Percentiles rank a stretch among this genome's conserved stretches.
Conservation (phyloP, 1,139 yeast genomes). For the Yarrowia galli region DNA sequence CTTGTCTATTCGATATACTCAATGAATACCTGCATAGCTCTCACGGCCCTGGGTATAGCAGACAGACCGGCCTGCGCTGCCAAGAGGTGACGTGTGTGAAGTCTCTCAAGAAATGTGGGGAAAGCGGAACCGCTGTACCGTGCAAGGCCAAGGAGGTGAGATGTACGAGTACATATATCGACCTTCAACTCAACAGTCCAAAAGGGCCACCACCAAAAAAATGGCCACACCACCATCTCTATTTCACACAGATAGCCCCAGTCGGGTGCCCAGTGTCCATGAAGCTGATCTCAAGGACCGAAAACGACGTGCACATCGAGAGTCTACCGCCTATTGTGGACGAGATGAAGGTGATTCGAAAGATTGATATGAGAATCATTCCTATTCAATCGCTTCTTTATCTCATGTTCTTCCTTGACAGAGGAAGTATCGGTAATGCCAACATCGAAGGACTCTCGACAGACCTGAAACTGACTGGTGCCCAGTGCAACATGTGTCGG, state of each 20-base stretch:
- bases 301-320: not conserved
- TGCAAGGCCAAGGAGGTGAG: not conserved
- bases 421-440: slow-evolving; percentile 68
- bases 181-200: no score
- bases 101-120: slow-evolving; percentile 11
- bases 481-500: slow-evolving; percentile 61
- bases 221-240: not conserved
- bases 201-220: no score
- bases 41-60: not conserved
- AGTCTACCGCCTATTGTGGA: slow-evolving; percentile 15
- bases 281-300: slow-evolving; percentile 15
- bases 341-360: slow-evolving; percentile 29
- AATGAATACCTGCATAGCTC: not conserved
- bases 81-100: slow-evolving; percentile 11
- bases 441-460: slow-evolving; percentile 63
- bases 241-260: not conserved
- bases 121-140: not conserved
- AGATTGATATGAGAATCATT: slow-evolving; percentile 44
- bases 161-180: slow-evolving; percentile 14
- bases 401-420: slow-evolving; percentile 62
- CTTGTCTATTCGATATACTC: not conserved
- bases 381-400: slow-evolving; percentile 56
- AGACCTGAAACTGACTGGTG: slow-evolving; percentile 59
- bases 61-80: not conserved
- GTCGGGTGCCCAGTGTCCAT: not conserved